Conservation (phyloP, 345 rosid species). For the Linum lewisii region DNA sequence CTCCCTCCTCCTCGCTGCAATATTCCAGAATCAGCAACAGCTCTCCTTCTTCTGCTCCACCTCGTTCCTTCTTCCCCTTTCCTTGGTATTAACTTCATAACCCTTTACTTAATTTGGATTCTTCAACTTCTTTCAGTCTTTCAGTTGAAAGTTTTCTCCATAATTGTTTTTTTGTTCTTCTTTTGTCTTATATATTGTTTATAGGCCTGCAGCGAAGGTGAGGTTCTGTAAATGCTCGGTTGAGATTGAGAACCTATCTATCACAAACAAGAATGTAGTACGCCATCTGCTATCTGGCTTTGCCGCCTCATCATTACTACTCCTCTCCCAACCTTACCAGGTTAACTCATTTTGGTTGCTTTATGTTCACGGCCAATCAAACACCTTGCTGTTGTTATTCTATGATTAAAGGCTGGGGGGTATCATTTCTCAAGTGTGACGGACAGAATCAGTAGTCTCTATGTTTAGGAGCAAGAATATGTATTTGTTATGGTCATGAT, state of each 20-base stretch:
- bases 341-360: slow-evolving; percentile 25
- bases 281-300: slow-evolving; percentile 42
- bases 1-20: not conserved
- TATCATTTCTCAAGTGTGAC: too few species aligned
- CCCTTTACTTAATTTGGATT: not conserved
- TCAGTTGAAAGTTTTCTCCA: not conserved
- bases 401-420: too few species aligned
- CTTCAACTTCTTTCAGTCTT: not conserved
- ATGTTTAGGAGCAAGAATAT: too few species aligned
- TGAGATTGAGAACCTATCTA: slow-evolving; percentile 20
- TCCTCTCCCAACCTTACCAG: slow-evolving; percentile 55
- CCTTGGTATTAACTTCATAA: not conserved
- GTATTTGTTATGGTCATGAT: too few species aligned
- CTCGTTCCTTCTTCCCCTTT: not conserved
- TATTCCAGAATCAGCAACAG: not conserved
- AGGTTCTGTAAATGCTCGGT: slow-evolving; percentile 33
- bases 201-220: slow-evolving; percentile 18
- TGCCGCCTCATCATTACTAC: slow-evolving; percentile 48
- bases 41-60: not conserved
- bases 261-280: slow-evolving; percentile 20
- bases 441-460: too few species aligned
- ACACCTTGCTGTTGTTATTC: too few species aligned
- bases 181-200: not conserved
- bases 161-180: not conserved
- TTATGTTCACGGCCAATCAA: not conserved